phyloP scores from a whole-genome alignment of 495 filamentous ascomycete species.

The Penicillium samsonianum region DNA sequence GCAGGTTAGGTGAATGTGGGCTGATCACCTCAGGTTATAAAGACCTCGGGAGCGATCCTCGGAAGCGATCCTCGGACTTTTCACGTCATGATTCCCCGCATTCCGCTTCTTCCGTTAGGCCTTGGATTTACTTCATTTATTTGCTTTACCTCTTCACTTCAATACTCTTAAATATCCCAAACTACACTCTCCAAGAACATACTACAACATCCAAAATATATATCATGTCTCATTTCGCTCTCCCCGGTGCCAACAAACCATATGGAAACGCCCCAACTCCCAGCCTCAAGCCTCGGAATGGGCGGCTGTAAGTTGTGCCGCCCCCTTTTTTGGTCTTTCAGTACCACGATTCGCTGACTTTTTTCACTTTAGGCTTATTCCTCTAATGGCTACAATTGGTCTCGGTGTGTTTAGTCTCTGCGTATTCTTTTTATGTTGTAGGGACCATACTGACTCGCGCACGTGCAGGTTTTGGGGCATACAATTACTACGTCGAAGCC shows the following conservation, averaged over 20 bases:
- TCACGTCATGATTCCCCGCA: slow-evolving; percentile 33
- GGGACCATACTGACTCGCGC: not conserved
- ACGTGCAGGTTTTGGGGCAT: slow-evolving; percentile 32
- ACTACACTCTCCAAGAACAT: not conserved
- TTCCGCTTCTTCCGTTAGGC: slow-evolving; percentile 18
- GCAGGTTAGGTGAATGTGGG: slow-evolving; percentile 4
- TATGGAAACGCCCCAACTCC: slow-evolving; percentile 19
- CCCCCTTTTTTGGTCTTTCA: not conserved
- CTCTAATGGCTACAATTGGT: slow-evolving; percentile 34
- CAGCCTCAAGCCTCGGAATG: slow-evolving; percentile 21
- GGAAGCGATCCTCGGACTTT: slow-evolving; percentile 6
- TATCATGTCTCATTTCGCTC: slow-evolving; percentile 23
- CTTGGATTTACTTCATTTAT: slow-evolving; percentile 5
- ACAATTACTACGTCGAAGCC: slow-evolving; percentile 31
- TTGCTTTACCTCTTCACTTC: not conserved
- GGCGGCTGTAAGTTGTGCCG: slow-evolving; percentile 21
- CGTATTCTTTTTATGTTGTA: not conserved
- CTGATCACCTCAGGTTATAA: slow-evolving; percentile 9
- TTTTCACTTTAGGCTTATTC: slow-evolving; percentile 29
- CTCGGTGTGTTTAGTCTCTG: slow-evolving; percentile 25
- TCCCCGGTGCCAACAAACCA: slow-evolving; percentile 24
- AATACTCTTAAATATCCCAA: not conserved
- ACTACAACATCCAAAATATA: not conserved
- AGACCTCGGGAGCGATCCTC: not conserved
- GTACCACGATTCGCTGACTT: not conserved